Conservation (phyloP, 306 rosid genomes). For the Echinosophora koreensis region DNA sequence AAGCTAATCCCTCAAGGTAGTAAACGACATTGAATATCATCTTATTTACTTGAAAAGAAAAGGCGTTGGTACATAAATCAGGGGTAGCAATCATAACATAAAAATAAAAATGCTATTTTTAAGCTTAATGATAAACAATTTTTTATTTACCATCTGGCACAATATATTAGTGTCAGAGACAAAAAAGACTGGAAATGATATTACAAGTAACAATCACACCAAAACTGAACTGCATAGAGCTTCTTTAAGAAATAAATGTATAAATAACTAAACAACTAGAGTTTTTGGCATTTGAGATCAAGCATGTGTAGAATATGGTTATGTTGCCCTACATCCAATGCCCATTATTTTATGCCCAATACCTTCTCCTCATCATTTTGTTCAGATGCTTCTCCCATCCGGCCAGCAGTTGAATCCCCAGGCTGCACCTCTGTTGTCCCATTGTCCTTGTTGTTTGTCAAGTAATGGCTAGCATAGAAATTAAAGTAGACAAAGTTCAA, state of each 20-base stretch:
- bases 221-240: constrained; percentile 8
- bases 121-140: not conserved
- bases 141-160: not conserved
- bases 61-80: not conserved
- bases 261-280: not conserved
- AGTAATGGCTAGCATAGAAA: constrained; percentile 58
- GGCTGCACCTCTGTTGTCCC: constrained; percentile 38
- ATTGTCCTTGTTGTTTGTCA: not conserved
- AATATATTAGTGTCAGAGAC: not conserved
- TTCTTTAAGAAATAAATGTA: constrained; percentile 17
- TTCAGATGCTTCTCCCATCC: constrained; percentile 14
- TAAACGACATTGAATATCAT: no score
- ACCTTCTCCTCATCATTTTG: constrained; percentile 45
- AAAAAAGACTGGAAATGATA: not conserved
- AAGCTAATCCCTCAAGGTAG: no score
- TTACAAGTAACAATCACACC: not conserved
- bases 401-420: constrained; percentile 14
- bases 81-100: not conserved
- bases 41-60: not conserved
- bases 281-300: not conserved
- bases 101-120: not conserved
- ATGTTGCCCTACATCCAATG: not conserved
- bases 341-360: constrained; percentile 13
- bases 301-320: not conserved
- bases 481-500: constrained; percentile 68